Evolutionary conservation across 1,284 basidiomycete genomes (phyloP).

Genomic region (Wallemia hederae): DNA sequence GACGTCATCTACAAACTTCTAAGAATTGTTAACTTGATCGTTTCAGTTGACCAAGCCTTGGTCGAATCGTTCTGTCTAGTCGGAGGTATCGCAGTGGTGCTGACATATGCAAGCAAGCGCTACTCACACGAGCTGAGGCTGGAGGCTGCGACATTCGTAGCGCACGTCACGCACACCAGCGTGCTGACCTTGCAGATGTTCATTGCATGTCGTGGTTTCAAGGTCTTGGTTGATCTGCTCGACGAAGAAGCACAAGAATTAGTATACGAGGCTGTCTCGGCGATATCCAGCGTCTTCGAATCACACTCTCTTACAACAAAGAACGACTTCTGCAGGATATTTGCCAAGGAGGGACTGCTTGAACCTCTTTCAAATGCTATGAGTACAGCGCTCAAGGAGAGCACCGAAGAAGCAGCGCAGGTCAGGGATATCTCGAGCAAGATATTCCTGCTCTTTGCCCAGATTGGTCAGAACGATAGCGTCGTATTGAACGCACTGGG

Average conservation of each 20-base stretch:
- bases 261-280: constrained; percentile 77
- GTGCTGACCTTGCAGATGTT: constrained; percentile 90
- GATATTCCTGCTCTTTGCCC: constrained; percentile 71
- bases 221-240: constrained; percentile 73
- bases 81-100: constrained; percentile 72
- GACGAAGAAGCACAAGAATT: constrained; percentile 75
- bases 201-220: constrained; percentile 76
- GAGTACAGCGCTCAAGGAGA: constrained; percentile 52
- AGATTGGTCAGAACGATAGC: constrained; percentile 75
- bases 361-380: constrained; percentile 75
- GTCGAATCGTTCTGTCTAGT: constrained; percentile 86
- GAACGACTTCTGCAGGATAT: constrained; percentile 95
- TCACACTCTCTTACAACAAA: constrained; percentile 65
- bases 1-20: constrained; percentile 59
- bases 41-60: constrained; percentile 51
- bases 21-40: constrained; percentile 68
- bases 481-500: constrained; percentile 74
- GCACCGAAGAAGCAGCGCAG: constrained; percentile 26
- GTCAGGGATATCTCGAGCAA: constrained; percentile 69
- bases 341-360: constrained; percentile 73
- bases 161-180: constrained; percentile 67
- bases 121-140: constrained; percentile 71
- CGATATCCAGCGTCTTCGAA: constrained; percentile 81
- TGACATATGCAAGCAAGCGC: constrained; percentile 82
- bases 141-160: constrained; percentile 86